These are phyloP conservation scores for Pinguiococcus pyrenoidosus DNA, from an alignment of 108 stramenopile species.

Conservation along the genomic window DNA sequence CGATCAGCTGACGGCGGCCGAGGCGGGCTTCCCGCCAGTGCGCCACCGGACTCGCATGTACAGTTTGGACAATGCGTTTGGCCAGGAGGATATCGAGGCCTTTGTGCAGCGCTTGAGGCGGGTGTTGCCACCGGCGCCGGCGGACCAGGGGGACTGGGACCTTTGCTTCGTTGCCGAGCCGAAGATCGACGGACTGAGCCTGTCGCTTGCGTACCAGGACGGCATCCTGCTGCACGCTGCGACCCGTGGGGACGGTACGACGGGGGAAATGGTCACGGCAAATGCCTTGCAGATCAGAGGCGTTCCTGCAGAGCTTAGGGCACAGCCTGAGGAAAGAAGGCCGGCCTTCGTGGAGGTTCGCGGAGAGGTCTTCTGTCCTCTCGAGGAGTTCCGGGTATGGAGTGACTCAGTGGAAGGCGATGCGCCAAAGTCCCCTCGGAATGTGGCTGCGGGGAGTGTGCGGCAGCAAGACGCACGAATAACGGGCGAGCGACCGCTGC, in stretches of 20 bases:
- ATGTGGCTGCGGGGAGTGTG: conserved; percentile 78
- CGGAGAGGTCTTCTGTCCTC: conserved; percentile 67
- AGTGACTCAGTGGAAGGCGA: conserved; percentile 6
- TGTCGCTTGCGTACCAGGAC: conserved; percentile 58
- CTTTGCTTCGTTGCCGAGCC: conserved; percentile 50
- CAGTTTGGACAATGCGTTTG: conserved; percentile 24
- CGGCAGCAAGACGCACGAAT: conserved; percentile 47
- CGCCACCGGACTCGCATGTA: conserved; percentile 11
- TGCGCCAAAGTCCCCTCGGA: conserved; percentile 70
- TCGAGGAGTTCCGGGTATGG: conserved; percentile 4
- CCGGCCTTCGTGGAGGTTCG: conserved; percentile 52
- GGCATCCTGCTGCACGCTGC: conserved; percentile 29
- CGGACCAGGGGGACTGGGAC: background rate
- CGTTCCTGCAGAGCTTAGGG: conserved; percentile 4
- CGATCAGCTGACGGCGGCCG: background rate
- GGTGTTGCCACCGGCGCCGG: background rate
- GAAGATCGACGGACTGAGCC: conserved; percentile 78
- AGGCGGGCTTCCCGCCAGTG: background rate
- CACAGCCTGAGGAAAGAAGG: background rate
- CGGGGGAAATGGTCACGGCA: conserved; percentile 36
- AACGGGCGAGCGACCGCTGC: conserved; percentile 37
- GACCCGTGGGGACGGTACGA: conserved; percentile 63
- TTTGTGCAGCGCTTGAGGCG: conserved; percentile 7
- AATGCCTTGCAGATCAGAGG: conserved; percentile 10
- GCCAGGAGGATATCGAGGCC: conserved; percentile 4